phyloP scores from a whole-genome alignment of 805 yeast genomes.

The Pichia heedii region DNA sequence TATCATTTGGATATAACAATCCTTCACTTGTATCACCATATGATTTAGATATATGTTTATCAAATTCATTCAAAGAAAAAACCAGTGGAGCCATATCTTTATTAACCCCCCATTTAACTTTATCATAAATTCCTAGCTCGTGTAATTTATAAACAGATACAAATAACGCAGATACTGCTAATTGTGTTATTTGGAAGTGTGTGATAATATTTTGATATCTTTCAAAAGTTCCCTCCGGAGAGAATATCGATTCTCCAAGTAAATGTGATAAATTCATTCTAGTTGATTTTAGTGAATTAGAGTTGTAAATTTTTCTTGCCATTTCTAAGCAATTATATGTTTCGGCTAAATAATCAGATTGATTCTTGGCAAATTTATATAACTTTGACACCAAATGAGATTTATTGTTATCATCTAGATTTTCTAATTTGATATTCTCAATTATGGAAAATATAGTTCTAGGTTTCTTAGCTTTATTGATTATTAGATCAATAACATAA shows the following conservation, averaged over 20 bases:
- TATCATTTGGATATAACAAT: conserved; percentile 35
- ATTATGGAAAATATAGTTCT: conserved; percentile 10
- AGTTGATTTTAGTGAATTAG: conserved; percentile 14
- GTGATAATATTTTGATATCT: conserved; percentile 19
- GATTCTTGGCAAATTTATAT: conserved; percentile 18
- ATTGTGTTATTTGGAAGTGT: conserved; percentile 15
- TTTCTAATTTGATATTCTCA: conserved; percentile 5
- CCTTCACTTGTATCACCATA: conserved; percentile 23
- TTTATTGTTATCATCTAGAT: conserved; percentile 21
- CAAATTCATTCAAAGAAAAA: conserved; percentile 50
- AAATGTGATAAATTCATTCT: conserved; percentile 19
- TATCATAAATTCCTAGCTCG: conserved; percentile 11
- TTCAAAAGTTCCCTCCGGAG: conserved; percentile 24
- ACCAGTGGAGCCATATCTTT: conserved; percentile 40
- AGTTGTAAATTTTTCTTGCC: conserved; percentile 19
- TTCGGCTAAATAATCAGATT: conserved; percentile 4
- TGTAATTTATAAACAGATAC: conserved; percentile 33
- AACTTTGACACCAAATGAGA: conserved; percentile 20
- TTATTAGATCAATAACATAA: conserved; percentile 17
- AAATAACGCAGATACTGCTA: conserved; percentile 37
- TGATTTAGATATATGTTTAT: conserved; percentile 31
- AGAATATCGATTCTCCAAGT: conserved; percentile 27
- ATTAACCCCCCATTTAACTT: conserved; percentile 36
- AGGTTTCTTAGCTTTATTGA: conserved; percentile 13
- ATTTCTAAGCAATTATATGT: conserved; percentile 13